These are phyloP conservation scores for Tetrapyrgos nigripes DNA, from an alignment of 1,284 basidiomycete genomes.

Conservation along the genomic window DNA sequence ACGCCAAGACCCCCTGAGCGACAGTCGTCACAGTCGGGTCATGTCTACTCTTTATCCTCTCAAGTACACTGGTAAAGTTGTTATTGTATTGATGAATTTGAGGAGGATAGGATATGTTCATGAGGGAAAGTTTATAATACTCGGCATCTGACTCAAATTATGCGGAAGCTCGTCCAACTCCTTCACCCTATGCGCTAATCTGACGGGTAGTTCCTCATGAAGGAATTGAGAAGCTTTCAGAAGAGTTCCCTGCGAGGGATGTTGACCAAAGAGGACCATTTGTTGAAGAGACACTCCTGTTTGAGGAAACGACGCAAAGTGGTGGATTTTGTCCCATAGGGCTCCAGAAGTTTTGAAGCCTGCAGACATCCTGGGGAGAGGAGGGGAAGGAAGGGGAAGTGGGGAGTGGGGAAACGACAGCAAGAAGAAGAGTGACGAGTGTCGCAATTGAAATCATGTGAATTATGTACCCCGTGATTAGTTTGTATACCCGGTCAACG, in stretches of 20 bases:
- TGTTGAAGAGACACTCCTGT: constrained; percentile 93
- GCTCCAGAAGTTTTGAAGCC: constrained; percentile 76
- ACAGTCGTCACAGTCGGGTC: constrained; percentile 98
- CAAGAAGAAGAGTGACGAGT: no score
- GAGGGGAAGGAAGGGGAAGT: background rate
- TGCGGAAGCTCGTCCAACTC: constrained; percentile 96
- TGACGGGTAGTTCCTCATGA: constrained; percentile 90
- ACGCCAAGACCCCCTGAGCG: constrained; percentile 90
- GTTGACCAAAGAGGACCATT: constrained; percentile 90
- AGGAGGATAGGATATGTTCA: constrained; percentile 81
- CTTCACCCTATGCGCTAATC: constrained; percentile 95
- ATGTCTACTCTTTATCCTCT: constrained; percentile 93
- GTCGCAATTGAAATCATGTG: no score
- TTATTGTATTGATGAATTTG: constrained; percentile 96
- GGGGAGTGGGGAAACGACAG: no score
- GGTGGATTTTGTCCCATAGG: constrained; percentile 94
- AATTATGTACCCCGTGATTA: no score
- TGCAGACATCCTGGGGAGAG: constrained; percentile 46
- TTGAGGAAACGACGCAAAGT: constrained; percentile 94
- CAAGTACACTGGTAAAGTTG: constrained; percentile 87
- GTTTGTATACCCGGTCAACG: no score
- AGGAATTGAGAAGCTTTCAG: constrained; percentile 87
- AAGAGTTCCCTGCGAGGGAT: constrained; percentile 88
- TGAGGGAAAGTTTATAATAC: constrained; percentile 85
- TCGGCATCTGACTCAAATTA: constrained; percentile 90